phyloP scores from a whole-genome alignment of 2,329 filamentous ascomycete species.

The Pyrenochaeta sp. region DNA sequence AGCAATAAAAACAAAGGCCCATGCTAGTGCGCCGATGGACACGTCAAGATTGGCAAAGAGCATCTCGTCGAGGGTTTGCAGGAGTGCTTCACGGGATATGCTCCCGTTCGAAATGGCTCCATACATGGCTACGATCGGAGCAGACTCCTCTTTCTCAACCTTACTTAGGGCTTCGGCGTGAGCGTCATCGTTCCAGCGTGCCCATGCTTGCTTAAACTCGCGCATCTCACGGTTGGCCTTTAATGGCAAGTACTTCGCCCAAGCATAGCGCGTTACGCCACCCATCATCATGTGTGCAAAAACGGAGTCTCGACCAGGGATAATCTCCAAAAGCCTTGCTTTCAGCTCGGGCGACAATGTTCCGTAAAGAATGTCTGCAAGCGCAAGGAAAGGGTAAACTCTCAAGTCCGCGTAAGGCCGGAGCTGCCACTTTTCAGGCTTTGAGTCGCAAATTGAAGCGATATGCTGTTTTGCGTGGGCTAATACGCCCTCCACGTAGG shows the following conservation, averaged over 20 bases:
- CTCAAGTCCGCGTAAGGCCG: slow-evolving; percentile 43
- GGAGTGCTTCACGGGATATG: slow-evolving; percentile 30
- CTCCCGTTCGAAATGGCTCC: slow-evolving; percentile 6
- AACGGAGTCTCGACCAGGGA: slow-evolving; percentile 42
- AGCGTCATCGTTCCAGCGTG: slow-evolving; percentile 44
- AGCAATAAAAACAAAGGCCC: slow-evolving; percentile 55
- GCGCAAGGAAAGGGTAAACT: slow-evolving; percentile 50
- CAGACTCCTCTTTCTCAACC: not conserved
- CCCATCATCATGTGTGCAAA: slow-evolving; percentile 49
- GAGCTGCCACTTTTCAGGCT: slow-evolving; percentile 13
- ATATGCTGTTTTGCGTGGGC: slow-evolving; percentile 10
- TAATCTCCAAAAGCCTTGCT: slow-evolving; percentile 29
- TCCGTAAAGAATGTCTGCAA: slow-evolving; percentile 54
- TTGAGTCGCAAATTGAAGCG: not conserved
- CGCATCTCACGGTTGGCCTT: slow-evolving; percentile 28
- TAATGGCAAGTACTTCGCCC: slow-evolving; percentile 39
- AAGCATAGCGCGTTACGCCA: slow-evolving; percentile 42
- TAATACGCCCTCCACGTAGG: slow-evolving; percentile 9
- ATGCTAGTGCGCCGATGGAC: slow-evolving; percentile 53
- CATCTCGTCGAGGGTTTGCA: slow-evolving; percentile 57
- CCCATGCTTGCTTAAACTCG: slow-evolving; percentile 25
- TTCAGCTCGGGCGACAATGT: slow-evolving; percentile 30
- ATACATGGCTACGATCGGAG: slow-evolving; percentile 24
- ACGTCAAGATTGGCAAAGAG: slow-evolving; percentile 60
- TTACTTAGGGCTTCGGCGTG: slow-evolving; percentile 11